phyloP scores from a whole-genome alignment of 1,284 basidiomycete genomes.

The Megacollybia platyphylla region DNA sequence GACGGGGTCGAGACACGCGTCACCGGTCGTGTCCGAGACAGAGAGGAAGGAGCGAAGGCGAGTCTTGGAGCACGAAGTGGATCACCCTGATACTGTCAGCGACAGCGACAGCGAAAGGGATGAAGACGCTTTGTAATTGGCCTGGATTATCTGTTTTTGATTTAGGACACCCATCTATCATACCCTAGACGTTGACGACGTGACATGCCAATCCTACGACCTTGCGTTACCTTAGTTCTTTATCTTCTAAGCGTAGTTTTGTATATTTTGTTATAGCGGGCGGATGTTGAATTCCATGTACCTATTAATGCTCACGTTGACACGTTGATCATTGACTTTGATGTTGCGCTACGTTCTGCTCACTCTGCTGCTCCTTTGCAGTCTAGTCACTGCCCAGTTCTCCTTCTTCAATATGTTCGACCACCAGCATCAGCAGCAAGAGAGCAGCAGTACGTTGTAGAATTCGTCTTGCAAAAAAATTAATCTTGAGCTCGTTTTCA shows the following conservation, averaged over 20 bases:
- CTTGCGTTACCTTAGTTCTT: neutral
- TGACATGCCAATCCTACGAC: neutral
- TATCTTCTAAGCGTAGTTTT: neutral
- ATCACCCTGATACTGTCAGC: slow-evolving; percentile 11
- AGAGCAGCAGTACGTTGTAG: slow-evolving; percentile 46
- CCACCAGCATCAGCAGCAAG: slow-evolving; percentile 38
- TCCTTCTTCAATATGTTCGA: slow-evolving; percentile 57
- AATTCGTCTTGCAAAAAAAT: slow-evolving; percentile 35
- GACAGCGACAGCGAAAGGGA: slow-evolving; percentile 7
- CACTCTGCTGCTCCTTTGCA: slow-evolving; percentile 13
- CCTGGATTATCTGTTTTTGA: no score
- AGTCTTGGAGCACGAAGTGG: slow-evolving; percentile 17
- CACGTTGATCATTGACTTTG: slow-evolving; percentile 1
- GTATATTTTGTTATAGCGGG: neutral
- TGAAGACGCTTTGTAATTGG: neutral
- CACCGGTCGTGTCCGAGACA: slow-evolving; percentile 10
- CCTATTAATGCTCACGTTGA: neutral
- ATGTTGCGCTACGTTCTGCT: slow-evolving; percentile 10
- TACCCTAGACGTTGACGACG: neutral
- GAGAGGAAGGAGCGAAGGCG: slow-evolving; percentile 15
- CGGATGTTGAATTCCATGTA: neutral
- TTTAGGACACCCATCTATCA: no score
- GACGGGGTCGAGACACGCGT: slow-evolving; percentile 7
- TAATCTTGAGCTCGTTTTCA: slow-evolving; percentile 12
- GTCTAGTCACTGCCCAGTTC: slow-evolving; percentile 37